A percentile compares a stretch with the other conserved stretches of the same genome.
Conservation (phyloP, 257 asterid genomes). For the Apocynum venetum region DNA sequence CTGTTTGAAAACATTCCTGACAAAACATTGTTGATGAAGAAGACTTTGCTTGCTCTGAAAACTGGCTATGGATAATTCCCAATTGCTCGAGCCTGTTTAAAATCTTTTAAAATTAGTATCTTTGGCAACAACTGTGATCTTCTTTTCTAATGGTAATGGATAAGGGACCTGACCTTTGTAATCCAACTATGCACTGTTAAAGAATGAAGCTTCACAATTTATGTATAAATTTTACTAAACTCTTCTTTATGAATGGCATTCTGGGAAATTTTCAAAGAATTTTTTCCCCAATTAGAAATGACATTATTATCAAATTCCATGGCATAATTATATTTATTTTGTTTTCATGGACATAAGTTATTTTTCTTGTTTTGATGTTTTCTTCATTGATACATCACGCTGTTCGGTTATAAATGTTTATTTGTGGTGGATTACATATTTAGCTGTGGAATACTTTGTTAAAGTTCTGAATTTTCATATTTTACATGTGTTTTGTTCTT, state of each 20-base stretch:
- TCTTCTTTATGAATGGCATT: neutral
- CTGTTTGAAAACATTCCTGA: neutral
- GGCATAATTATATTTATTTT: neutral
- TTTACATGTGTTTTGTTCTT: neutral
- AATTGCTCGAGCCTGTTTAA: neutral
- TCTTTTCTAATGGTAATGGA: neutral
- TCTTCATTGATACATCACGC: neutral
- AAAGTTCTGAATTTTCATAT: neutral
- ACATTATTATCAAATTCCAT: neutral
- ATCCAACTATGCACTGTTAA: neutral
- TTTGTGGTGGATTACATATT: neutral
- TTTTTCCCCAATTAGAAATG: neutral
- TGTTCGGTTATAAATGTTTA: neutral
- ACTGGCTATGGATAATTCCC: neutral
- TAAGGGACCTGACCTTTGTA: neutral
- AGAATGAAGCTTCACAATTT: neutral
- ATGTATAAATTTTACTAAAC: neutral
- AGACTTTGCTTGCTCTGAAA: neutral
- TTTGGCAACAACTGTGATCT: neutral
- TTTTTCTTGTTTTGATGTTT: neutral
- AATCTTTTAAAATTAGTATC: neutral
- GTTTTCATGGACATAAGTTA: neutral
- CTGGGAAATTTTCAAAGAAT: neutral
- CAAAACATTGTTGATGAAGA: neutral
- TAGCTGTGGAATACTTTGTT: constrained; percentile 10